Conservation (phyloP, 2,329 filamentous ascomycete genomes). For the Graphilbum fragrans region DNA sequence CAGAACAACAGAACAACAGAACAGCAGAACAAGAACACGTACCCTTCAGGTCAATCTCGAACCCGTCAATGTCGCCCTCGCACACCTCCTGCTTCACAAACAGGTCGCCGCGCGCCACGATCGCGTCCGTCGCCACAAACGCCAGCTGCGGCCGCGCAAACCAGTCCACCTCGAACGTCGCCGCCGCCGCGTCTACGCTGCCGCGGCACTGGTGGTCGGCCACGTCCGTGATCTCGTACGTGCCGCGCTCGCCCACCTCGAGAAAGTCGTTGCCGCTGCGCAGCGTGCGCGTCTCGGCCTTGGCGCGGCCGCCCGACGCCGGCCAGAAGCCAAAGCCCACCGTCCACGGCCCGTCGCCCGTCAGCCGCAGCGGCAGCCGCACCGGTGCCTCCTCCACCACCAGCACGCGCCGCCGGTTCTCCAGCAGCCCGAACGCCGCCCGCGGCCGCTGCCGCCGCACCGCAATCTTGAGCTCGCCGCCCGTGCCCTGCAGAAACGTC, state of each 20-base stretch:
- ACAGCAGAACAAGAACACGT: slow-evolving; percentile 17
- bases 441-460: slow-evolving; percentile 83
- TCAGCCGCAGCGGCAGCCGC: slow-evolving; percentile 69
- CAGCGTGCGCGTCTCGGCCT: slow-evolving; percentile 34
- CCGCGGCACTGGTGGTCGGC: slow-evolving; percentile 74
- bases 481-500: slow-evolving; percentile 53
- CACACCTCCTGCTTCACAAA: slow-evolving; percentile 75
- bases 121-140: slow-evolving; percentile 51
- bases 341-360: slow-evolving; percentile 75
- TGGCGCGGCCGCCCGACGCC: slow-evolving; percentile 16
- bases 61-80: slow-evolving; percentile 83
- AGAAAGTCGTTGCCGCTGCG: slow-evolving; percentile 55
- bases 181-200: slow-evolving; percentile 60
- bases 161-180: slow-evolving; percentile 72
- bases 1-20: not conserved
- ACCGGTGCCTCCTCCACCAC: slow-evolving; percentile 66
- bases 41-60: slow-evolving; percentile 72
- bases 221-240: slow-evolving; percentile 70
- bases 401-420: slow-evolving; percentile 62
- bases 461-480: slow-evolving; percentile 67
- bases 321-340: slow-evolving; percentile 61
- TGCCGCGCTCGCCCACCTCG: slow-evolving; percentile 53
- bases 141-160: slow-evolving; percentile 66
- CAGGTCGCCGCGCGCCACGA: slow-evolving; percentile 35
- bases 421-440: slow-evolving; percentile 73